phyloP scores from a whole-genome alignment of 108 stramenopile species.

The Discostella stelligeroides region DNA sequence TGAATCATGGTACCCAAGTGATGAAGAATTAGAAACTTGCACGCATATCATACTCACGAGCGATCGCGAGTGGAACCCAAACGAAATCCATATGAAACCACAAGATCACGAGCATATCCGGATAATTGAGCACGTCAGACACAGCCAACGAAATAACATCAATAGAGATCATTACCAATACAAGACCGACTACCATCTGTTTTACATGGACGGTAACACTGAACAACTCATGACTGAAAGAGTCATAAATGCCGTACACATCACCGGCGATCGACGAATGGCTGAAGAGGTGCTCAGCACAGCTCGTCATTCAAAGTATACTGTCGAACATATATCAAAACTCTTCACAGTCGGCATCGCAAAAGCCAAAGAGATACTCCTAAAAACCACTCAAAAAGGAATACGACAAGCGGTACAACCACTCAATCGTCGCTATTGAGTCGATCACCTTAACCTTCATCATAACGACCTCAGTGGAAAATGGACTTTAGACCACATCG shows the following conservation, averaged over 20 bases:
- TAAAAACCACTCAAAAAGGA: constrained; percentile 41
- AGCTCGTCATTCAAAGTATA: constrained; percentile 13
- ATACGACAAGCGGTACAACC: constrained; percentile 24
- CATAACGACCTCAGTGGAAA: neutral
- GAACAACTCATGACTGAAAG: no score
- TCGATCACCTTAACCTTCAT: constrained; percentile 32
- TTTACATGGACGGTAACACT: no score
- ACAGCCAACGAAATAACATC: no score
- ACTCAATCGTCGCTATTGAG: constrained; percentile 20
- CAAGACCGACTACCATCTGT: no score
- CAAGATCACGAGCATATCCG: neutral
- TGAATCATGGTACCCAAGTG: neutral
- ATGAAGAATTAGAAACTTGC: neutral
- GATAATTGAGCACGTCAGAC: no score
- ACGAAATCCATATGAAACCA: neutral
- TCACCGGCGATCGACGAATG: no score
- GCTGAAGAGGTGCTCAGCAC: neutral
- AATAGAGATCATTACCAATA: no score
- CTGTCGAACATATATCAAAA: constrained; percentile 18
- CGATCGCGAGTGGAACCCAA: constrained; percentile 1
- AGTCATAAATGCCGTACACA: no score
- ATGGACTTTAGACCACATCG: constrained; percentile 5
- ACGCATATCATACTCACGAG: neutral
- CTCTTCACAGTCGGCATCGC: constrained; percentile 23
- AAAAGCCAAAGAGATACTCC: constrained; percentile 28